A percentile compares a stretch with the other conserved stretches of the same genome.
Evolutionary conservation across 495 filamentous ascomycete genomes (phyloP).

Genomic region (Glarea lozoyensis): DNA sequence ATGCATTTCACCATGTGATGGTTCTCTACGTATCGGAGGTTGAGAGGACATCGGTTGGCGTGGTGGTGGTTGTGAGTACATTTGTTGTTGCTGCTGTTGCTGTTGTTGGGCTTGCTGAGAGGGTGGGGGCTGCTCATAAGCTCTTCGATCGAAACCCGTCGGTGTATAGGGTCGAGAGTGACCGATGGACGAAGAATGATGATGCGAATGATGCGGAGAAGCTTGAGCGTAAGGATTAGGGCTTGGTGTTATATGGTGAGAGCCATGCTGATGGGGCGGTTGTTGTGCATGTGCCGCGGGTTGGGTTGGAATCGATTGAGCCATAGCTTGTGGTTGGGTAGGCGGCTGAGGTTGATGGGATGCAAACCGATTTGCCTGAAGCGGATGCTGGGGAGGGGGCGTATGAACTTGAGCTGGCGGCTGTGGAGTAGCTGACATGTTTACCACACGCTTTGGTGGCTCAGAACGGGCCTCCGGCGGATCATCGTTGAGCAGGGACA

Average conservation of each 20-base stretch:
- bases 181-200: conserved; percentile 20
- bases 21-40: conserved; percentile 16
- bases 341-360: conserved; percentile 6
- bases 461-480: conserved; percentile 39
- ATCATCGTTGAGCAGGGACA: conserved; percentile 51
- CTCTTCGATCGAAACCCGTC: conserved; percentile 22
- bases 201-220: conserved; percentile 27
- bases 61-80: conserved; percentile 14
- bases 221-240: conserved; percentile 21
- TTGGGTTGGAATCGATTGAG: conserved; percentile 12
- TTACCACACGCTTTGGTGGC: conserved; percentile 35
- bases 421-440: conserved; percentile 7
- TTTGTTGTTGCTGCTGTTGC: conserved; percentile 10
- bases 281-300: conserved; percentile 8
- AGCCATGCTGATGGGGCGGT: conserved; percentile 26
- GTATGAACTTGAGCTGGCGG: conserved; percentile 11
- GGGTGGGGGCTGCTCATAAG: conserved; percentile 20
- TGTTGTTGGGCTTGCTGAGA: conserved; percentile 18
- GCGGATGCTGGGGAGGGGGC: conserved; percentile 15
- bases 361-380: conserved; percentile 13
- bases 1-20: conserved; percentile 15
- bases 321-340: conserved; percentile 5
- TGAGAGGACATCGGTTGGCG: conserved; percentile 16
- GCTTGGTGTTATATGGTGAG: too few relatives aligned
- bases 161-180: conserved; percentile 23